Base-by-base conservation (phyloP, 1,284 basidiomycete genomes). In the Gymnopus androsaceus region DNA sequence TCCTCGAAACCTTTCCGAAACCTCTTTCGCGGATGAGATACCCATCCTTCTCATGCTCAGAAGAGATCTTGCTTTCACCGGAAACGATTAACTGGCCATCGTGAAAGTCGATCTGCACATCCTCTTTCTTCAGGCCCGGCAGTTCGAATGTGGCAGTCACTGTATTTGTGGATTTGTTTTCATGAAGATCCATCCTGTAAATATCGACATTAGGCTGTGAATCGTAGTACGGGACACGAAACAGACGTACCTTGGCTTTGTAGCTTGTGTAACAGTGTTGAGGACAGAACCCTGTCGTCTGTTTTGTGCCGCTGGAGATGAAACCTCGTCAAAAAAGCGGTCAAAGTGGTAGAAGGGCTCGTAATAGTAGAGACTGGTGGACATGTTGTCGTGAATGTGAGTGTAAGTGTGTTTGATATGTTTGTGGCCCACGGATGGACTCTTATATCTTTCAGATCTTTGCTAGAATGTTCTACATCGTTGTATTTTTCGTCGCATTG, bases 141-240 rank as follows among this genome's bases (percentile, higher is more conserved):
- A 63, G 58, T 50, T 63, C 62, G 54, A 63, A 63, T 27, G 62
- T 56, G n/a, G 62, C 62, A 28, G 59, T 59, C 25, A 63, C 62
- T 7, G 54, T 48, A 38, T 63, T 63, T 19, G 31, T 51, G 12
- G 54, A 33, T 2, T 51, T 8, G 36, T 63, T 47, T 41, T 62
- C 62, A 34, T 63, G 62, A 14, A 63, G 45, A 49, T 63, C 60
- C 62, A 63, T 61, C 45, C 62, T 63, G 34, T 33, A 38, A 41
- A 12, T 15, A n/a, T n/a, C n/a, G n/a, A n/a, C n/a, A n/a, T n/a
- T 4, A 14, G 17, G 17, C 9, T 27, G 17, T 14, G 17, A 38
- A 28, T 11, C 3, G 36, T 47, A 23, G 23, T 45, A 12, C 28
- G 34, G 30, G 17, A 55, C 19, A 33, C 11, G 30, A 21, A 6